These are phyloP conservation scores for Venturia nashicola DNA, from an alignment of 2,329 filamentous ascomycete genomes.

Conservation along the genomic window DNA sequence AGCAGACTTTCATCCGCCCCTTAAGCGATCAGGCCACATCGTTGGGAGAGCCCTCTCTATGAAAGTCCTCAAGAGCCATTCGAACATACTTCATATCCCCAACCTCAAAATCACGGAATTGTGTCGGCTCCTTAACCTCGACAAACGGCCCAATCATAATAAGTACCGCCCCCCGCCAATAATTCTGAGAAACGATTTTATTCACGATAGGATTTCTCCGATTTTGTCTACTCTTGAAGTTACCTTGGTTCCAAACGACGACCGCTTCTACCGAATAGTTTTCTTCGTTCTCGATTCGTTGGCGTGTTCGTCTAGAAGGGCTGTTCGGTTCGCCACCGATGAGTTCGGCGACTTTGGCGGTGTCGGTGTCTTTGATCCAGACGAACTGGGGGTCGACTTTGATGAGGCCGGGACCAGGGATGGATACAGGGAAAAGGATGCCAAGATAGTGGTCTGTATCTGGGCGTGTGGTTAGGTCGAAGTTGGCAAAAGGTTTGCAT, in stretches of 20 bases:
- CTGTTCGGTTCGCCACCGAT: neutral
- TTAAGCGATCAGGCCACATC: neutral
- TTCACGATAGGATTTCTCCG: neutral
- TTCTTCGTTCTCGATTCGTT: neutral
- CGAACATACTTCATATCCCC: neutral
- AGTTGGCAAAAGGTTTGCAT: constrained; percentile 8
- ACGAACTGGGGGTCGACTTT: neutral
- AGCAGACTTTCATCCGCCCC: too few relatives aligned
- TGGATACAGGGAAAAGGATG: constrained; percentile 4
- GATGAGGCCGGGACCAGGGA: neutral
- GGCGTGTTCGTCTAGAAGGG: neutral
- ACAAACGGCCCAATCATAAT: neutral
- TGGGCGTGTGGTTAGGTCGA: constrained; percentile 5
- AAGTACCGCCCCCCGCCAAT: neutral
- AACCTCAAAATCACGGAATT: neutral
- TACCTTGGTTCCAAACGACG: neutral
- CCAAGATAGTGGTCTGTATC: constrained; percentile 5
- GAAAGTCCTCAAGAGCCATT: neutral
- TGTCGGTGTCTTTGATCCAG: neutral
- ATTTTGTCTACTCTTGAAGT: neutral
- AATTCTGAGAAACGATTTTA: neutral
- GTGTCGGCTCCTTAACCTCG: neutral
- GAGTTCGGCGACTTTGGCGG: neutral
- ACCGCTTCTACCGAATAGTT: neutral
- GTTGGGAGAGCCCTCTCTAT: neutral